Evolutionary conservation across 2,329 filamentous ascomycete species (phyloP).

Genomic region (Pseudopithomyces chartarum): DNA sequence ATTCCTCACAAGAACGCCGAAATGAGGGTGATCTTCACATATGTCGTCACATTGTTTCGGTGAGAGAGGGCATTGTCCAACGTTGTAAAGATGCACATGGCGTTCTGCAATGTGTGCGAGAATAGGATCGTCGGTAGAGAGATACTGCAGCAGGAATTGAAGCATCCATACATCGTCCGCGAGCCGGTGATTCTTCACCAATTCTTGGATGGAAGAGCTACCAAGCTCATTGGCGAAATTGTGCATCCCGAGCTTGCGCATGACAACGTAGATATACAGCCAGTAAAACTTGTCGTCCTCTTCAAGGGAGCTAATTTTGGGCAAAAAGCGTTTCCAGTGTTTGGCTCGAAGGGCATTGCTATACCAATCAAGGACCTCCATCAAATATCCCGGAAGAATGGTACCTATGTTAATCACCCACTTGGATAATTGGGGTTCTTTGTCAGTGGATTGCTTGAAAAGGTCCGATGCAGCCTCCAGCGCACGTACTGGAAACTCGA

Average conservation of each 20-base stretch:
- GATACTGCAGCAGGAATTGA: background rate
- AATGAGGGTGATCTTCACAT: background rate
- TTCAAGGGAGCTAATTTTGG: conserved; percentile 2
- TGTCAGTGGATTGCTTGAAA: too few relatives aligned
- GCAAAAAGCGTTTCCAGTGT: conserved; percentile 4
- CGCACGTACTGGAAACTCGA: conserved; percentile 10
- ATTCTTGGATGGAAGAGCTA: conserved; percentile 2
- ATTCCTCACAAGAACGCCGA: background rate
- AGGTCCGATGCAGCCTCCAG: conserved; percentile 6
- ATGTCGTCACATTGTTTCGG: background rate
- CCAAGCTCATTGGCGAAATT: conserved; percentile 3
- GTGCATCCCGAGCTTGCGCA: conserved; percentile 11
- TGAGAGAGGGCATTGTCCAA: background rate
- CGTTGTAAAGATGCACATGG: background rate
- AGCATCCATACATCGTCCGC: background rate
- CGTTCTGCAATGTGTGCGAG: background rate
- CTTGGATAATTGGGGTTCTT: background rate
- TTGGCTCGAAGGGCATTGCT: conserved; percentile 1
- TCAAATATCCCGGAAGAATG: conserved; percentile 10
- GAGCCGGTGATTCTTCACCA: conserved; percentile 9
- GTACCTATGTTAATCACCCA: background rate
- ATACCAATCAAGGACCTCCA: conserved; percentile 15
- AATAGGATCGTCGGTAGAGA: background rate
- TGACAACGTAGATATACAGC: conserved; percentile 13
- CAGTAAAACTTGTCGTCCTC: conserved; percentile 11